These are phyloP conservation scores for Echites panduratus DNA, from an alignment of 257 asterid species.

Conservation along the genomic window DNA sequence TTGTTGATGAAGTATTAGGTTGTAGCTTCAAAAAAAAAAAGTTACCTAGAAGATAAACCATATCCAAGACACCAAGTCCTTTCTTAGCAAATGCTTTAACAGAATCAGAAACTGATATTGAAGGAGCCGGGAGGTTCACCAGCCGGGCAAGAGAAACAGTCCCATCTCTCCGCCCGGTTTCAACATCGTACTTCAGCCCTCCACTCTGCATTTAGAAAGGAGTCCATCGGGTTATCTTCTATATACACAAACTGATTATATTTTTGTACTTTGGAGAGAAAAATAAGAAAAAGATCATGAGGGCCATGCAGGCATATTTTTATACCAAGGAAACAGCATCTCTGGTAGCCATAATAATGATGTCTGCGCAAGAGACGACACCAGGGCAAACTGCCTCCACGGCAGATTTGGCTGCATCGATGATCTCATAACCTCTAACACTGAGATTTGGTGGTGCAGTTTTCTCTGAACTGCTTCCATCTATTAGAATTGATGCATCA, in stretches of 20 bases:
- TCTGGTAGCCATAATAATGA: constrained; percentile 11
- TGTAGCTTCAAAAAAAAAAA: background rate
- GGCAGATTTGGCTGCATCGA: constrained; percentile 12
- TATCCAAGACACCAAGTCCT: constrained; percentile 37
- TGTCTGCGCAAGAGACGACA: constrained; percentile 13
- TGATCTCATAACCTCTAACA: constrained; percentile 16
- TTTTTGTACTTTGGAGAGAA: background rate
- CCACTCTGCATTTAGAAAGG: constrained; percentile 27
- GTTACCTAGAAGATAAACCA: constrained; percentile 57
- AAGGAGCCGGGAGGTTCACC: constrained; percentile 51
- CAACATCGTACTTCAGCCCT: constrained; percentile 41
- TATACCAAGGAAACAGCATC: constrained; percentile 10
- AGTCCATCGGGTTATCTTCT: too few species aligned
- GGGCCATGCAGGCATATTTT: too few species aligned
- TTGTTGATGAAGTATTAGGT: too few species aligned
- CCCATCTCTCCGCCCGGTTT: constrained; percentile 55
- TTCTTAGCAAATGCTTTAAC: constrained; percentile 33
- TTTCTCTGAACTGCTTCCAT: constrained; percentile 2
- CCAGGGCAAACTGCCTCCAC: constrained; percentile 11
- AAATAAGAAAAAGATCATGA: background rate
- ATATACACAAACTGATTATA: background rate
- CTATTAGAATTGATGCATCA: constrained; percentile 19
- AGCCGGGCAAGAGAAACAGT: constrained; percentile 29
- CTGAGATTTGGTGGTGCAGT: constrained; percentile 10
- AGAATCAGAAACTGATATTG: constrained; percentile 31